Conservation (phyloP, 2,329 filamentous ascomycete genomes). For the Talaromyces sp. region DNA sequence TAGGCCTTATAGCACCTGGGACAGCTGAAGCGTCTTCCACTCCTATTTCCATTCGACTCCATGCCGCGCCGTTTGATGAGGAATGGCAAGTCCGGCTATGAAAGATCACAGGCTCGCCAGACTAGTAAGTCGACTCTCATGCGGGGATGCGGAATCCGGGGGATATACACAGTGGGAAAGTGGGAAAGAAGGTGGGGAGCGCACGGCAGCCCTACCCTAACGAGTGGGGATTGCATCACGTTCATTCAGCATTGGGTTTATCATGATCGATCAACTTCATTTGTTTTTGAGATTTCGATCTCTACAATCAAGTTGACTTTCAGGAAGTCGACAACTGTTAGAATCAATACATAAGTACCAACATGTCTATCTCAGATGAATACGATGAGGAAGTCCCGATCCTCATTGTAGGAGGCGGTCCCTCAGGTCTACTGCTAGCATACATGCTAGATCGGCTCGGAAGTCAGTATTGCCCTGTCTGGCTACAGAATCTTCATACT, state of each 20-base stretch:
- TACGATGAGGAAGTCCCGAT: not conserved
- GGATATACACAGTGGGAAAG: not conserved
- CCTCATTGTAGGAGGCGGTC: not conserved
- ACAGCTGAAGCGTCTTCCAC: slow-evolving; percentile 21
- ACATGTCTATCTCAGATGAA: not conserved
- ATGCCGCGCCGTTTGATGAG: not conserved
- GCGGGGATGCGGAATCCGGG: not conserved
- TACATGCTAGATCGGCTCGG: not conserved
- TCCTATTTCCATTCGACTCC: not conserved
- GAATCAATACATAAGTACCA: no score
- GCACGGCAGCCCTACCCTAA: not conserved
- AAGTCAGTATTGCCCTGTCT: not conserved
- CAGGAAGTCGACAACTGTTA: no score
- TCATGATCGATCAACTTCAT: not conserved
- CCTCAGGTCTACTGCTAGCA: not conserved
- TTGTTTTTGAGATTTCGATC: no score
- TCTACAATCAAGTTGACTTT: no score
- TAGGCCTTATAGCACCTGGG: slow-evolving; percentile 20
- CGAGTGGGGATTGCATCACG: not conserved
- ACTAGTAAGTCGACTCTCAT: not conserved
- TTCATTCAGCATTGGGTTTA: not conserved
- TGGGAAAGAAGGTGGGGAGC: not conserved
- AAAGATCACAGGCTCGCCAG: not conserved
- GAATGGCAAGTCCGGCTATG: not conserved
- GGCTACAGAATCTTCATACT: not conserved